Base-by-base conservation (phyloP, 441 rosid species). In the Dalechampia spathulata region DNA sequence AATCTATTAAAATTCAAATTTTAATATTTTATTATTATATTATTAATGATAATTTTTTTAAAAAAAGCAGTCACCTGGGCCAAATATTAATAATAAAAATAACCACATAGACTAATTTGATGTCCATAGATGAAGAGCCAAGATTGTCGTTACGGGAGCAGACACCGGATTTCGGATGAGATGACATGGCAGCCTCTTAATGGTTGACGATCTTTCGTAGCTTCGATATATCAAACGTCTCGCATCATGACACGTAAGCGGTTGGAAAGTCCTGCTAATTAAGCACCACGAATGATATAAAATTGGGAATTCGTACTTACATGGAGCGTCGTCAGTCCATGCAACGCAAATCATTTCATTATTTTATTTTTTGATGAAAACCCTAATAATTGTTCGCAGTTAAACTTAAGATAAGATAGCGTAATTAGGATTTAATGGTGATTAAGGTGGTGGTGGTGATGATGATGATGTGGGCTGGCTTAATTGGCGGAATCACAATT, bases 171-270 rank as follows among this genome's bases (percentile, higher is more conserved):
- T 39, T 59, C 60, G 32, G 43, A 30, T 36, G 43, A n/a, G 25
- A 21, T 40, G 39, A 64, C 59, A 71, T 70, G 75, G 75, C 63
- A 38, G 15, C 39, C 5, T 12, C 5, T 1, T 1, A 37, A 52
- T 19, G 54, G 57, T 42, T 19, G n/a, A n/a, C 2, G 46, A 72
- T 50, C 16, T 8, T n/a, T 39, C 16, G 55, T 14, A 2, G 1
- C 2, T 51, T 38, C 1, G 9, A n/a, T 30, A 19, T n/a, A 10
- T 10, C 14, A 0, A 28, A 11, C 22, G 20, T 14, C 45, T 49
- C 23, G 15, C 11, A 54, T 23, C 40, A 9, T 8, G 57, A 26
- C 70, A 63, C 71, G 77, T 66, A 34, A 10, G 8, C 8, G 34
- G 4, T n/a, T n/a, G 4, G 34, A 30, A 30, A 30, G 4, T 30